Conservation (phyloP, 1,284 basidiomycete genomes). For the Cryptococcus wingfieldii region DNA sequence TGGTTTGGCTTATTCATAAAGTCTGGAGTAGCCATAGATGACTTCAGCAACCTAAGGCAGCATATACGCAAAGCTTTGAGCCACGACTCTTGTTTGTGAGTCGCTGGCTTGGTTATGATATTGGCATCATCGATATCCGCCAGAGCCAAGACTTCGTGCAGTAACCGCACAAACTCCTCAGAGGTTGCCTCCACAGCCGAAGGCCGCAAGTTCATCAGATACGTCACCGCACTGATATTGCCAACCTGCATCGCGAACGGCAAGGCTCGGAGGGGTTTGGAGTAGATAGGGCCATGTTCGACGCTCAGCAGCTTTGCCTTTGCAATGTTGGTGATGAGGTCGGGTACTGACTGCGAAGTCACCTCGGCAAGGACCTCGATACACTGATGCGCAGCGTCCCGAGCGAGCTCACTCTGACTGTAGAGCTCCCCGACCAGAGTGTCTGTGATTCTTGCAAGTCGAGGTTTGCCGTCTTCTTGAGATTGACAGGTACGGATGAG, state of each 20-base stretch:
- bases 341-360: conserved; percentile 66
- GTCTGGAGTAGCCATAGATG: conserved; percentile 90
- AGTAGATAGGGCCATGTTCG: conserved; percentile 68
- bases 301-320: conserved; percentile 75
- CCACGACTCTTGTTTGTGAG: conserved; percentile 76
- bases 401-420: conserved; percentile 79
- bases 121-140: conserved; percentile 92
- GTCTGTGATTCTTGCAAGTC: conserved; percentile 60
- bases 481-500: conserved; percentile 70
- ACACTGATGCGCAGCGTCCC: conserved; percentile 76
- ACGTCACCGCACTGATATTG: conserved; percentile 95
- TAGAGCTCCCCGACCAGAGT: conserved; percentile 88
- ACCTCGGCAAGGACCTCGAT: conserved; percentile 76
- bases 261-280: conserved; percentile 92
- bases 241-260: conserved; percentile 96
- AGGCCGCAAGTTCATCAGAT: conserved; percentile 77
- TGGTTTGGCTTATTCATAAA: conserved; percentile 78
- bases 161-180: conserved; percentile 84
- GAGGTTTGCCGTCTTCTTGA: conserved; percentile 47
- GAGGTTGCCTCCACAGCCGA: conserved; percentile 76
- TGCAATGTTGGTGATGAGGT: conserved; percentile 71
- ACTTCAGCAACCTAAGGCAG: conserved; percentile 87
- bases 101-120: conserved; percentile 67
- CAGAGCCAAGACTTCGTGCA: conserved; percentile 90
- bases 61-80: conserved; percentile 90